These are phyloP conservation scores for Hippophae rhamnoides DNA, from an alignment of 306 rosid genomes.

Conservation along the genomic window DNA sequence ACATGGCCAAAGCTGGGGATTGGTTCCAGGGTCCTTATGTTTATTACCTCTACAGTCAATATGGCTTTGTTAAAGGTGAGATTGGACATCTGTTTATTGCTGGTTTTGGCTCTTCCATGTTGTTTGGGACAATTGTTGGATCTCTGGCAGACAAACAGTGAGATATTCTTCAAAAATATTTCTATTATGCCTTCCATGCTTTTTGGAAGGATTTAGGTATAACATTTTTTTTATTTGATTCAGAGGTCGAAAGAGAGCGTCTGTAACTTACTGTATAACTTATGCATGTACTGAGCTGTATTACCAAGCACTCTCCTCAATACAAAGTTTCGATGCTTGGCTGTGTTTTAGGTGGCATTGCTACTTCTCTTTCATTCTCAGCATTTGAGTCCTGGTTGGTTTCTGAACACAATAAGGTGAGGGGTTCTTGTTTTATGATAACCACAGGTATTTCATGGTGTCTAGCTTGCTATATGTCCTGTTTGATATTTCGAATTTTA, in stretches of 20 bases:
- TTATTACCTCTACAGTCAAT: slow-evolving; percentile 78
- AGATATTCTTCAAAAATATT: slow-evolving; percentile 20
- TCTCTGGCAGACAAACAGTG: slow-evolving; percentile 98
- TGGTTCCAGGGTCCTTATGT: slow-evolving; percentile 99
- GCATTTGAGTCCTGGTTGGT: slow-evolving; percentile 99
- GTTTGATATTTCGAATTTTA: too few relatives aligned
- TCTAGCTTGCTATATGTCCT: too few relatives aligned
- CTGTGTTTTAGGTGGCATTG: slow-evolving; percentile 94
- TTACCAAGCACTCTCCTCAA: slow-evolving; percentile 95
- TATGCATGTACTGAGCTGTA: slow-evolving; percentile 88
- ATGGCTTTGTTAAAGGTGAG: slow-evolving; percentile 87
- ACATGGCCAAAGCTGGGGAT: slow-evolving; percentile 42
- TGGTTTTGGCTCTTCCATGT: slow-evolving; percentile 98
- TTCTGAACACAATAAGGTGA: slow-evolving; percentile 97
- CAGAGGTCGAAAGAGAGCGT: slow-evolving; percentile 98
- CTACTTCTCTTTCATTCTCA: slow-evolving; percentile 94
- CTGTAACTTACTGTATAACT: slow-evolving; percentile 86
- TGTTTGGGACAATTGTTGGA: slow-evolving; percentile 96
- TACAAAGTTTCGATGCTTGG: slow-evolving; percentile 90
- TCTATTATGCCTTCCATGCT: neutral
- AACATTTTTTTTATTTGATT: slow-evolving; percentile 11
- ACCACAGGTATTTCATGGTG: too few relatives aligned
- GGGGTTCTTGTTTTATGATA: neutral
- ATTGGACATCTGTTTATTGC: slow-evolving; percentile 96
- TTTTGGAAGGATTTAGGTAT: neutral